These are phyloP conservation scores for Dimargaris cristalligena DNA, from an alignment of 192 early-diverging fungal species.

Conservation along the genomic window DNA sequence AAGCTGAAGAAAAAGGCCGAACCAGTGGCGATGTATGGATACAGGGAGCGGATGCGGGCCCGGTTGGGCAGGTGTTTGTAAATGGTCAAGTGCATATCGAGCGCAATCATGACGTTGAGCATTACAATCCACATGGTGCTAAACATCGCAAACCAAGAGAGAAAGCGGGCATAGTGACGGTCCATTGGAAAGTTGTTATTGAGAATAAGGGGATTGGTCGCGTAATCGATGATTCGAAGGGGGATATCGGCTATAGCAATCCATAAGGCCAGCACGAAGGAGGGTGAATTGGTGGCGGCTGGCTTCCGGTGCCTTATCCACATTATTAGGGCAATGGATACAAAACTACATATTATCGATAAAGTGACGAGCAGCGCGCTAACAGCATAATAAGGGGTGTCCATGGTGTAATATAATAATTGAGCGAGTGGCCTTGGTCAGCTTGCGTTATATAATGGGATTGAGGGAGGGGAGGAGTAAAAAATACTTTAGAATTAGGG, in stretches of 20 bases:
- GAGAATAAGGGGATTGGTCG: not conserved
- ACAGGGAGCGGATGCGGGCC: not conserved
- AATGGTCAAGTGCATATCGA: not conserved
- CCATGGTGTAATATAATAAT: no score
- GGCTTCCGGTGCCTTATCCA: not conserved
- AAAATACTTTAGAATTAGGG: no score
- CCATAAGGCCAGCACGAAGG: not conserved
- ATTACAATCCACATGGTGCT: not conserved
- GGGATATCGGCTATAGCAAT: not conserved
- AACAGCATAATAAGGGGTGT: no score
- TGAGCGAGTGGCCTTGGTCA: no score
- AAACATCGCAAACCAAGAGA: not conserved
- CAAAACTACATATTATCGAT: not conserved
- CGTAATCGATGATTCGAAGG: not conserved
- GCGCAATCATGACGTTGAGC: not conserved
- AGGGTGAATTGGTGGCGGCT: not conserved
- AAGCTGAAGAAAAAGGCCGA: not conserved
- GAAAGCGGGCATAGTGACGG: not conserved
- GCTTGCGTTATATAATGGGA: no score
- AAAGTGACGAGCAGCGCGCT: no score
- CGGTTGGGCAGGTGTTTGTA: not conserved
- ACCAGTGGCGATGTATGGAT: not conserved
- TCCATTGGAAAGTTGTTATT: no score
- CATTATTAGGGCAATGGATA: not conserved
- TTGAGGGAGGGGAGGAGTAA: no score